A percentile compares a stretch with the other conserved stretches of the same genome.
phyloP scores from a whole-genome alignment of 1,284 basidiomycete species.

The Pseudozyma tsukubaensis region DNA sequence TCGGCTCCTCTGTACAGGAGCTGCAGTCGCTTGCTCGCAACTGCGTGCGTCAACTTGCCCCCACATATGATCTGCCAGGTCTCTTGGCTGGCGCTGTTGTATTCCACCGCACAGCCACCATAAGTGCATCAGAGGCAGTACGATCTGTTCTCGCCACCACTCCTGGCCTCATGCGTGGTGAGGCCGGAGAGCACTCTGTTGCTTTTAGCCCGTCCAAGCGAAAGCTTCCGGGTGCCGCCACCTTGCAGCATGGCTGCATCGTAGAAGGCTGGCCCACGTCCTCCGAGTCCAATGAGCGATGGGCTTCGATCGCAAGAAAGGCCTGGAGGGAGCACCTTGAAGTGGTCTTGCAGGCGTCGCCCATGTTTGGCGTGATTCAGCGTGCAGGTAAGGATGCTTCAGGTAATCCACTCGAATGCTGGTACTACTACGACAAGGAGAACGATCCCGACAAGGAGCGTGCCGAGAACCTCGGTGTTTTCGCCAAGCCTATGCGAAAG shows the following conservation, averaged over 20 bases:
- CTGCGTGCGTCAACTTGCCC: constrained; percentile 54
- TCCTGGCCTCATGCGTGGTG: constrained; percentile 62
- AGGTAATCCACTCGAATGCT: constrained; percentile 66
- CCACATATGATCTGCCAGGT: constrained; percentile 65
- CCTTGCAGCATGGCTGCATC: constrained; percentile 45
- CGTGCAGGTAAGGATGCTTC: constrained; percentile 65
- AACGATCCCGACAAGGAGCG: constrained; percentile 64
- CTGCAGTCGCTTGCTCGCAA: constrained; percentile 44
- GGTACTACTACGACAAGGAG: constrained; percentile 68
- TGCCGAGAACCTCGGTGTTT: constrained; percentile 62
- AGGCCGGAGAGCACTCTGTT: constrained; percentile 55
- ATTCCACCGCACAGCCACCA: constrained; percentile 68
- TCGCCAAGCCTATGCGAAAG: constrained; percentile 67
- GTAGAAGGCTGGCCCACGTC: constrained; percentile 47
- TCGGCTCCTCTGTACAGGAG: constrained; percentile 35
- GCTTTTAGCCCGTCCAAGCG: constrained; percentile 53
- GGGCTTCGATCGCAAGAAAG: constrained; percentile 53
- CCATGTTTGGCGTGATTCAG: constrained; percentile 66
- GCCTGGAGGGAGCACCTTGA: constrained; percentile 66
- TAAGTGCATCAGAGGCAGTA: constrained; percentile 62
- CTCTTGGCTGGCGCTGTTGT: constrained; percentile 66
- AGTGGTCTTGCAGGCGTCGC: constrained; percentile 53
- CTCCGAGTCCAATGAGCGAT: constrained; percentile 41
- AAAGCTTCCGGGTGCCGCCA: constrained; percentile 29
- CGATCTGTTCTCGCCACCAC: constrained; percentile 62